A percentile compares a stretch with the other conserved stretches of the same genome.
phyloP scores from a whole-genome alignment of 2,329 filamentous ascomycete genomes.

The Fonsecaea pugnacius region DNA sequence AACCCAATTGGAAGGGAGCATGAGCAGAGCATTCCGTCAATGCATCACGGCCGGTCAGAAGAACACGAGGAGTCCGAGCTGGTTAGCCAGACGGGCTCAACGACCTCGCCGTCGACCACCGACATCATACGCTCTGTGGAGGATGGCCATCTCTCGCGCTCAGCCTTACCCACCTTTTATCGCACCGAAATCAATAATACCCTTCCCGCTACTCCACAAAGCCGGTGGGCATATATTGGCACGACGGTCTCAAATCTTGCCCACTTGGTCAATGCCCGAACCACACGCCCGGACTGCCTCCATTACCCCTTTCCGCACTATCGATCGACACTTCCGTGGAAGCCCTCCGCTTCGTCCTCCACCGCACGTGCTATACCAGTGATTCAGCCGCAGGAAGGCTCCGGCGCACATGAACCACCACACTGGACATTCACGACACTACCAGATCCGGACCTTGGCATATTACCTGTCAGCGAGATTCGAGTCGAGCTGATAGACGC shows the following conservation, averaged over 20 bases:
- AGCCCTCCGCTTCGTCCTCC: too few species aligned
- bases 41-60: background rate
- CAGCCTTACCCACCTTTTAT: background rate
- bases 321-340: background rate
- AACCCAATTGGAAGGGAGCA: too few species aligned
- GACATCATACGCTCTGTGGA: background rate
- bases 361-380: background rate
- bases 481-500: slow-evolving; percentile 54
- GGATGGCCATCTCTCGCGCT: background rate
- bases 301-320: background rate
- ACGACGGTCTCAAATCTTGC: background rate
- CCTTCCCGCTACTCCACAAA: background rate
- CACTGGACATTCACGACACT: background rate
- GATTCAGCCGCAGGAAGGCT: slow-evolving; percentile 4
- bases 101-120: background rate
- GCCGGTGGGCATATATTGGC: background rate
- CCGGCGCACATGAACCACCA: background rate
- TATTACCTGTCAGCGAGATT: slow-evolving; percentile 11
- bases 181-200: background rate
- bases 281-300: background rate
- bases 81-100: background rate
- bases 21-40: background rate
- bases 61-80: background rate
- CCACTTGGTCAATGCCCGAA: background rate
- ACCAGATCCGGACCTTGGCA: slow-evolving; percentile 8